Base-by-base conservation (phyloP, 2,329 filamentous ascomycete species). In the Leptographium flavum region DNA sequence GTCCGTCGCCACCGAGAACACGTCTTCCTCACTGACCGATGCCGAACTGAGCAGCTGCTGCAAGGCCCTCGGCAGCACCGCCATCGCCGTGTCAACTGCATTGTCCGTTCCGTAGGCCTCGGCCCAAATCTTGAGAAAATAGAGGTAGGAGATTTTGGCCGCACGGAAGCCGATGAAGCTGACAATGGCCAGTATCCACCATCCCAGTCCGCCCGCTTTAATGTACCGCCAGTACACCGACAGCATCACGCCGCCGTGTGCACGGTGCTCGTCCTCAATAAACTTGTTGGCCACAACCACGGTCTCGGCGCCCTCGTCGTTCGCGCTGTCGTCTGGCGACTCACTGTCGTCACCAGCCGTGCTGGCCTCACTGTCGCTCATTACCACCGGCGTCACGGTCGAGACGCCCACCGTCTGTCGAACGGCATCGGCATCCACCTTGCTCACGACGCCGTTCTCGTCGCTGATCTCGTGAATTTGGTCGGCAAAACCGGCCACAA, bases 101-200 rank as follows among this genome's bases (percentile, higher is more conserved):
- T 43, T 40, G 2, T 42, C 27, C 7, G 57, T 60, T 8, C 68
- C 64, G 58, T 88, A 90, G 7, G 78, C 77, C 57, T 93, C 84
- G 27, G 84, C 85, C 87, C 87, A 94, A 23, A 81, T 73, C 58
- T 94, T 93, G 45, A 94, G 69, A 38, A 92, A 88, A 73, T 86
- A 90, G 2, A 76, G 79, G 55, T 86, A 75, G 1, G 70, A 71
- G 33, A 93, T 68, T 32, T 79, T 73, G 17, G 75, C 63, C 13
- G 78, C 56, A 7, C 87, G 78, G 54, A 78, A 85, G 0, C 79
- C 35, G 6, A 73, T 60, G 48, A 88, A 76, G 13, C 79, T 65
- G 1, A 75, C 30, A 3, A 90, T 65, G 3, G 88, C 68, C 2
- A 76, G 54, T 3, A 64, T 58, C 87, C 87, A 94, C 68, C 80